A percentile compares a stretch with the other conserved stretches of the same genome.
These are phyloP conservation scores for Tetrastigma voinierianum DNA, from an alignment of 164 flowering plant genomes.

Conservation along the genomic window DNA sequence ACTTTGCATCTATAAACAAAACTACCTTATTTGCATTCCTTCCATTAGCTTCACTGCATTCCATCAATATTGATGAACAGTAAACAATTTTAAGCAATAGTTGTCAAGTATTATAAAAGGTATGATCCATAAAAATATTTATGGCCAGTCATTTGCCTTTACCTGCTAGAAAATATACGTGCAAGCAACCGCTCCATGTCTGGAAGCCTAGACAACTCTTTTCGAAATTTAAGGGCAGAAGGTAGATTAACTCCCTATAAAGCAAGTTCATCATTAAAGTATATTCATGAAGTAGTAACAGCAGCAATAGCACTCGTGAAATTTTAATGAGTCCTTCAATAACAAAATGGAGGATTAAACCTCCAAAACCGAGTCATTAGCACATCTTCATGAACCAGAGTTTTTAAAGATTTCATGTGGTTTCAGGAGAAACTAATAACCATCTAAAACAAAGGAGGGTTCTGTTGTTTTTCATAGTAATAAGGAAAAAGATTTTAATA, in stretches of 20 bases:
- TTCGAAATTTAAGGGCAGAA: constrained; percentile 69
- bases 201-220: constrained; percentile 70
- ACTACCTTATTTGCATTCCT: constrained; percentile 88
- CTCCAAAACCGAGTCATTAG: too few species aligned
- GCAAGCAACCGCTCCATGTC: constrained; percentile 96
- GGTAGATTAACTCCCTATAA: constrained; percentile 58
- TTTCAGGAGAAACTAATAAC: too few species aligned
- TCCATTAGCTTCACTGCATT: constrained; percentile 80
- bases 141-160: constrained; percentile 3
- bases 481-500: too few species aligned
- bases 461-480: too few species aligned
- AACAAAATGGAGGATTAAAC: too few species aligned
- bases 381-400: too few species aligned
- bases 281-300: background rate
- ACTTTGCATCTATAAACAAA: constrained; percentile 93
- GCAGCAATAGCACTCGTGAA: too few species aligned
- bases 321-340: too few species aligned
- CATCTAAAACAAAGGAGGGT: too few species aligned
- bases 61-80: constrained; percentile 7
- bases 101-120: background rate
- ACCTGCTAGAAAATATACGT: constrained; percentile 85
- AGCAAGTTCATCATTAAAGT: constrained; percentile 9
- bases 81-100: background rate
- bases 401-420: too few species aligned
- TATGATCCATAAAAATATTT: background rate